phyloP scores from a whole-genome alignment of 108 stramenopile genomes.

The Discostella pseudostelligera region DNA sequence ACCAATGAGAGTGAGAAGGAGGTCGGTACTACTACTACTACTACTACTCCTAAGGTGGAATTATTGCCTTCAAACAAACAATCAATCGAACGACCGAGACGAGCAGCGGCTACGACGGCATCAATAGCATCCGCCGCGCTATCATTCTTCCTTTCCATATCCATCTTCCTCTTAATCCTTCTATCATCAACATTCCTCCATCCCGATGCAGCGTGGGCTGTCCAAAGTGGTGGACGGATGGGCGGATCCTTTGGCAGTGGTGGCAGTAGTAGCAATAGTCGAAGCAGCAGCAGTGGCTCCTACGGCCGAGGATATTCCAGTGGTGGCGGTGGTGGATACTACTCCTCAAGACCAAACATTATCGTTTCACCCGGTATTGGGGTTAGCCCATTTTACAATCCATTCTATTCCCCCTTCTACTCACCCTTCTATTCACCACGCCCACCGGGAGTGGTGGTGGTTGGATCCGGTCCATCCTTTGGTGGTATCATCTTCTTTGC shows the following conservation, averaged over 20 bases:
- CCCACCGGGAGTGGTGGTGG: conserved; percentile 54
- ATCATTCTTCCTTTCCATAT: conserved; percentile 16
- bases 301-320: conserved; percentile 39
- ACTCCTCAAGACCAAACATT: conserved; percentile 48
- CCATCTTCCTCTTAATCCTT: conserved; percentile 24
- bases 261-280: conserved; percentile 12
- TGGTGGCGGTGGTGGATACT: conserved; percentile 50
- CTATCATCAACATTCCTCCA: neutral
- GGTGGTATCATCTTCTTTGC: conserved; percentile 58
- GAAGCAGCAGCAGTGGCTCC: conserved; percentile 16
- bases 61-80: too few relatives aligned
- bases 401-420: conserved; percentile 48
- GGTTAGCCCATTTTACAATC: conserved; percentile 45
- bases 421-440: conserved; percentile 31
- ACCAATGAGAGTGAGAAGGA: too few relatives aligned
- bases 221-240: conserved; percentile 71
- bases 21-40: too few relatives aligned
- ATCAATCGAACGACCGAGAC: too few relatives aligned
- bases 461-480: conserved; percentile 53
- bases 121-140: too few relatives aligned
- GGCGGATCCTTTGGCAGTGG: conserved; percentile 60
- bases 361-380: conserved; percentile 53
- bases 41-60: too few relatives aligned
- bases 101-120: too few relatives aligned
- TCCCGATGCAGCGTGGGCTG: conserved; percentile 50